Percentiles rank a stretch among this genome's conserved stretches.
phyloP scores from a whole-genome alignment of 75 land plant species.

The Sequoia sempervirens region DNA sequence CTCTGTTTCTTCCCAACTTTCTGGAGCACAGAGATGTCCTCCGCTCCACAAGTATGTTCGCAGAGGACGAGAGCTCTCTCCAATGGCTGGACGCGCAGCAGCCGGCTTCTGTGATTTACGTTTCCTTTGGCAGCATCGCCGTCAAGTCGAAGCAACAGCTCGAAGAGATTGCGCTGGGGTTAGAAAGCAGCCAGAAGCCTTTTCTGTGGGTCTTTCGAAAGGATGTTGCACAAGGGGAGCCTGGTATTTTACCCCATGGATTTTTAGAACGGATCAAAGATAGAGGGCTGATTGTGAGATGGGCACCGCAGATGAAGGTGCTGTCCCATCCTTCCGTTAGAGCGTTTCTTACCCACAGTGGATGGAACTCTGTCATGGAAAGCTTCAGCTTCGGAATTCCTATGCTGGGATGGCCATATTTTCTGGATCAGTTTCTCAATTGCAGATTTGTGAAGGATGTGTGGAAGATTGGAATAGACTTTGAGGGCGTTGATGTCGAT shows the following conservation, averaged over 20 bases:
- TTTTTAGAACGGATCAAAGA: neutral
- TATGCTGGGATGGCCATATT: constrained; percentile 5
- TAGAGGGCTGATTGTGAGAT: neutral
- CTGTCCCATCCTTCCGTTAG: constrained; percentile 3
- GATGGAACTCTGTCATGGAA: constrained; percentile 4
- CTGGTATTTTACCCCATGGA: neutral
- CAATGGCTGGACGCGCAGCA: constrained; percentile 48
- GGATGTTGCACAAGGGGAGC: neutral
- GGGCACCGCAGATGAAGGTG: neutral
- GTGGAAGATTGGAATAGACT: neutral
- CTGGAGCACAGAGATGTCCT: neutral
- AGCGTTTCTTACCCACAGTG: neutral
- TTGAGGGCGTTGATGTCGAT: neutral
- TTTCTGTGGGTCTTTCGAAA: constrained; percentile 56
- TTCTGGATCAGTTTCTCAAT: constrained; percentile 6
- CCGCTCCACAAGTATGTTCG: neutral
- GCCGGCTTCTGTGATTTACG: constrained; percentile 42
- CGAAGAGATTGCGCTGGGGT: constrained; percentile 41
- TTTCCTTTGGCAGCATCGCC: constrained; percentile 32
- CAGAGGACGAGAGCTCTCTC: constrained; percentile 6
- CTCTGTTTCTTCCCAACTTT: neutral
- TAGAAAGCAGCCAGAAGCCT: constrained; percentile 36
- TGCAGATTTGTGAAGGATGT: neutral
- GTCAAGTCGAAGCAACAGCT: constrained; percentile 26
- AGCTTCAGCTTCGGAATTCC: neutral